Evolutionary conservation across 352 stramenopile genomes (phyloP).

Genomic region (Globisporangium canariense): DNA sequence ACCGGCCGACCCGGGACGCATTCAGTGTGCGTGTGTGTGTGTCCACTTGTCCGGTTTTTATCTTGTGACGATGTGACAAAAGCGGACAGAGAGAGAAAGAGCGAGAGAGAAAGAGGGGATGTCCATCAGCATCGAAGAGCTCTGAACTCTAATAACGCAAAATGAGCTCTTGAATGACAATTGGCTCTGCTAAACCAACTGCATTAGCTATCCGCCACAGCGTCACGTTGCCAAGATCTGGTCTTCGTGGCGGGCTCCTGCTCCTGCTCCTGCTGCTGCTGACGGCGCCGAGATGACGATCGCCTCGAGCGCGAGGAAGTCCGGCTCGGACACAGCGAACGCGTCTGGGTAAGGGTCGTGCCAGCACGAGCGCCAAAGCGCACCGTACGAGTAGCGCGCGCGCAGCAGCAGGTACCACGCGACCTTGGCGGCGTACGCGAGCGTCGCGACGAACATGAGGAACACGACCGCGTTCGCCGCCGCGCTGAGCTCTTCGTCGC

Average conservation of each 20-base stretch:
- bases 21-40: too few relatives aligned
- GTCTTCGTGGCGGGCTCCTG: background rate
- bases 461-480: constrained; percentile 31
- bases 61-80: background rate
- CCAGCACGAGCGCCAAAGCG: constrained; percentile 30
- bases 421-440: constrained; percentile 35
- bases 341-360: constrained; percentile 31
- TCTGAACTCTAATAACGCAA: background rate
- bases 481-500: constrained; percentile 31
- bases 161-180: too few relatives aligned
- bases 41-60: too few relatives aligned
- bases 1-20: too few relatives aligned
- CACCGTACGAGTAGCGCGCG: constrained; percentile 28
- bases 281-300: constrained; percentile 10
- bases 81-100: constrained; percentile 1
- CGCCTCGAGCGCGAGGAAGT: constrained; percentile 22
- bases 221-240: background rate
- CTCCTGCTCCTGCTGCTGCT: too few relatives aligned
- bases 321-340: constrained; percentile 21
- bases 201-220: too few relatives aligned
- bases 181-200: background rate
- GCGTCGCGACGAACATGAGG: constrained; percentile 26
- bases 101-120: background rate
- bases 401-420: constrained; percentile 38
- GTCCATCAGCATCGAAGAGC: background rate